Percentiles rank a stretch among this genome's conserved stretches.
These are phyloP conservation scores for Sindora glabra DNA, from an alignment of 306 rosid genomes.

Conservation along the genomic window DNA sequence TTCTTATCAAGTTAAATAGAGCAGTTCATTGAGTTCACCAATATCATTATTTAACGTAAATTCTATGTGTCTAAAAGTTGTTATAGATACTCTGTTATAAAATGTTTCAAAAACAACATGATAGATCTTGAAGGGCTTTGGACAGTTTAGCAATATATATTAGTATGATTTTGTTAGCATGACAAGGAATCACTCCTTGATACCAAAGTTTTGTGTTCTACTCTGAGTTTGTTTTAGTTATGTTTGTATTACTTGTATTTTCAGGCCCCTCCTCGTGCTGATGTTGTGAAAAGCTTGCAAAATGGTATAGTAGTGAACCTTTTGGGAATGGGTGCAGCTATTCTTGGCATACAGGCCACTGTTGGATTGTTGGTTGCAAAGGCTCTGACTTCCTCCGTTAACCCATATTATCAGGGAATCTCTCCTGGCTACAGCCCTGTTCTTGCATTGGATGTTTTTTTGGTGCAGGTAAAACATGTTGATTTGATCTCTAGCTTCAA, in stretches of 20 bases:
- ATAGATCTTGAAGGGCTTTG: not conserved
- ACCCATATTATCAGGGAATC: conserved; percentile 74
- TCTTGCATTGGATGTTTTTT: conserved; percentile 89
- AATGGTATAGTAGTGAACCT: conserved; percentile 77
- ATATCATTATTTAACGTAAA: not conserved
- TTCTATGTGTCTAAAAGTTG: not conserved
- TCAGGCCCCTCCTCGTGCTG: conserved; percentile 99
- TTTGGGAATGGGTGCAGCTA: conserved; percentile 91
- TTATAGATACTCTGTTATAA: not conserved
- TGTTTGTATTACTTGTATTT: conserved; percentile 12
- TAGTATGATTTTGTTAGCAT: not conserved
- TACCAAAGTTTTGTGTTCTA: not conserved
- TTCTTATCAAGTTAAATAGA: not conserved
- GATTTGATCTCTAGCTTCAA: not conserved
- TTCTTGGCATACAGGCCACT: conserved; percentile 96
- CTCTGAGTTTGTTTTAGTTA: not conserved
- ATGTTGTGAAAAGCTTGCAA: conserved; percentile 73
- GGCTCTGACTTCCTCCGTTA: conserved; percentile 89
- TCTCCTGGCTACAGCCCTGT: conserved; percentile 90
- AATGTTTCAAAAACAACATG: not conserved
- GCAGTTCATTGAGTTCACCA: not conserved
- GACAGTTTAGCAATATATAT: not conserved
- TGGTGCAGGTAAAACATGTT: conserved; percentile 71
- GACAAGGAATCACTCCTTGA: not conserved
- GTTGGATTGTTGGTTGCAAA: conserved; percentile 91